Evolutionary conservation across 2,329 filamentous ascomycete species (phyloP).

Genomic region (Neofusicoccum parvum): DNA sequence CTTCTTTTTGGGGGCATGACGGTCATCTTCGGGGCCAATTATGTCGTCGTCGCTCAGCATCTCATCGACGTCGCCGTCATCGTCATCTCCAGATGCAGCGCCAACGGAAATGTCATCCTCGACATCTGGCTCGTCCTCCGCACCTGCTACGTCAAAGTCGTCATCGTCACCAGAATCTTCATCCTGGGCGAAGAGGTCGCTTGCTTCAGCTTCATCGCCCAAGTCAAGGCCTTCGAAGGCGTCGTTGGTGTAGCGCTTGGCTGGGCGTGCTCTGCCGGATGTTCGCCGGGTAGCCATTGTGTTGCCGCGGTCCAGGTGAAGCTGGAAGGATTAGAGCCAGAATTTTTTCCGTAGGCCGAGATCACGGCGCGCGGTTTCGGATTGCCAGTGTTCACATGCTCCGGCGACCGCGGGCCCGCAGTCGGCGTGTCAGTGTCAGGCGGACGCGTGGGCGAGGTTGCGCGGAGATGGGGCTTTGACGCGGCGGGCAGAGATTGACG

Average conservation of each 20-base stretch:
- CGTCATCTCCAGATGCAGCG: conserved; percentile 20
- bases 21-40: conserved; percentile 16
- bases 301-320: not conserved
- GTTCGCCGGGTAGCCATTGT: conserved; percentile 20
- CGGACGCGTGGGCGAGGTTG: conserved; percentile 11
- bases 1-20: not conserved
- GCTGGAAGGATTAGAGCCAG: not conserved
- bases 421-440: conserved; percentile 1
- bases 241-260: conserved; percentile 34
- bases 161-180: conserved; percentile 40
- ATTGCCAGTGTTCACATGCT: not conserved
- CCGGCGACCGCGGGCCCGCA: not conserved
- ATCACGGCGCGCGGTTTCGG: not conserved
- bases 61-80: conserved; percentile 11
- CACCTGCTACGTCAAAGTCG: conserved; percentile 24
- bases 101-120: conserved; percentile 23
- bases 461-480: conserved; percentile 1
- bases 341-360: not conserved
- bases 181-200: not conserved
- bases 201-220: conserved; percentile 23
- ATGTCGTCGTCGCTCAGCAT: conserved; percentile 28
- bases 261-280: conserved; percentile 16
- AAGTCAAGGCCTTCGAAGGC: conserved; percentile 37
- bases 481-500: not conserved
- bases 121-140: conserved; percentile 25